Evolutionary conservation across 1,284 basidiomycete genomes (phyloP).

Genomic region (Chalciporus piperatoides): DNA sequence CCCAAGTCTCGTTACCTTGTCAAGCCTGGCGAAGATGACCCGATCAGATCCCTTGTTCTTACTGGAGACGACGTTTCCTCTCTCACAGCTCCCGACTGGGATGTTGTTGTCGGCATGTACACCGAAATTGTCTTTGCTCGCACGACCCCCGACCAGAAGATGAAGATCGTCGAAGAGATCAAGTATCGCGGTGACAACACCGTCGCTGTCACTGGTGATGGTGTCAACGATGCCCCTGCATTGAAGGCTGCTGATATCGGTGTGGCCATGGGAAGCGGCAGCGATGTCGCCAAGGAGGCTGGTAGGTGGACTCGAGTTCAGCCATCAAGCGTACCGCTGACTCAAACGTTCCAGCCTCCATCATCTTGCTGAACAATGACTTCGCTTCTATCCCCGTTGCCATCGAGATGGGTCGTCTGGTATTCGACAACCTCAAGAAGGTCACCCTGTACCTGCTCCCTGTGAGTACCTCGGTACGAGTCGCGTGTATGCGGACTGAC

Average conservation of each 20-base stretch:
- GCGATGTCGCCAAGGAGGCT: conserved; percentile 75
- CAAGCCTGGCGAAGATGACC: conserved; percentile 30
- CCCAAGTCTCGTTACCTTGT: conserved; percentile 36
- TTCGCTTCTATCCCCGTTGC: conserved; percentile 38
- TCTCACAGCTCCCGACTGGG: conserved; percentile 47
- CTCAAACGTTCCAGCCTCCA: conserved; percentile 20
- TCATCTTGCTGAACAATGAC: conserved; percentile 35
- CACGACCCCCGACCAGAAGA: conserved; percentile 60
- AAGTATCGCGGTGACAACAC: conserved; percentile 43
- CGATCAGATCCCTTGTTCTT: conserved; percentile 37
- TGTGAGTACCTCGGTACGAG: conserved; percentile 31
- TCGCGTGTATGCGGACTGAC: not conserved
- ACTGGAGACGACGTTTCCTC: conserved; percentile 46
- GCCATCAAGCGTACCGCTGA: conserved; percentile 37
- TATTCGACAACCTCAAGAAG: conserved; percentile 58
- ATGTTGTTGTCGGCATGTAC: conserved; percentile 44
- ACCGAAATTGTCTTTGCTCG: conserved; percentile 58
- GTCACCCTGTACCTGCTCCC: conserved; percentile 42
- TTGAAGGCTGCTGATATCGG: conserved; percentile 84
- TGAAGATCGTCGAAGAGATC: conserved; percentile 54
- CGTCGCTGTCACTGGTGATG: conserved; percentile 55
- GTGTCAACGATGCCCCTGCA: conserved; percentile 55
- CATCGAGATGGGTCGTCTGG: conserved; percentile 48
- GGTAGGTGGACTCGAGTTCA: conserved; percentile 37
- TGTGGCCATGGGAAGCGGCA: conserved; percentile 83